Evolutionary conservation across 805 yeast species (phyloP), one percentile per base, ranked within the genome.

Genomic region (Ascoidea asiatica): DNA sequence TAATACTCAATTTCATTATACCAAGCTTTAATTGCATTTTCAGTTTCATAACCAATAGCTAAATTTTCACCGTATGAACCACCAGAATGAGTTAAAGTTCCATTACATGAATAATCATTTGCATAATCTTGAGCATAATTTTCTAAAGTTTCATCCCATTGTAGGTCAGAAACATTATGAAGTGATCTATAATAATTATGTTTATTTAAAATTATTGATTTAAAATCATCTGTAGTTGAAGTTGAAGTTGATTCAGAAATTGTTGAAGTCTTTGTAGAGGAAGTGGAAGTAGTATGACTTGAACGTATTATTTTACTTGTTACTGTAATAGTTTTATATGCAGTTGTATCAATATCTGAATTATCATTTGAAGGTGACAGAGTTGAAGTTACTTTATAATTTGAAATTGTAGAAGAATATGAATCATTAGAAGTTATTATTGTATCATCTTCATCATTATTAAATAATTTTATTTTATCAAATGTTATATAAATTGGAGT

Each of bases 11-110:
- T 70, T 60, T 84, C 94, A 50, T 71, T 65, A 64, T 82, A 85
- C 92, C 94, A 85, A 2, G 85, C 89, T 22, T 69, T 68, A 11
- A 80, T 77, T 2, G 86, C 83, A 3, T 73, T 79, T 17, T 43
- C 43, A 4, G 75, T 61, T 42, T 63, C 53, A 56, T 67, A 80
- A 21, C 95, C 95, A 37, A 77, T 67, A n/a, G 92, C 94, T 47
- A 84, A 67, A 63, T 84, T 84, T 59, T 84, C 94, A 45, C 95
- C 95, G 59, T 77, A 79, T 17, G 71, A 71, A 13, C 81, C 79
- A 37, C 70, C 66, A 1, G 89, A 79, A 60, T 84, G 95, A 19
- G 64, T 62, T 47, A 85, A 63, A 17, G 60, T 58, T 19, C 79
- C 77, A 52, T 67, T 64, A 59, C 86, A 82, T 38, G 68, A 63